Base-by-base conservation (phyloP, 192 early-diverging fungal genomes). In the Nowakowskiella sp. region DNA sequence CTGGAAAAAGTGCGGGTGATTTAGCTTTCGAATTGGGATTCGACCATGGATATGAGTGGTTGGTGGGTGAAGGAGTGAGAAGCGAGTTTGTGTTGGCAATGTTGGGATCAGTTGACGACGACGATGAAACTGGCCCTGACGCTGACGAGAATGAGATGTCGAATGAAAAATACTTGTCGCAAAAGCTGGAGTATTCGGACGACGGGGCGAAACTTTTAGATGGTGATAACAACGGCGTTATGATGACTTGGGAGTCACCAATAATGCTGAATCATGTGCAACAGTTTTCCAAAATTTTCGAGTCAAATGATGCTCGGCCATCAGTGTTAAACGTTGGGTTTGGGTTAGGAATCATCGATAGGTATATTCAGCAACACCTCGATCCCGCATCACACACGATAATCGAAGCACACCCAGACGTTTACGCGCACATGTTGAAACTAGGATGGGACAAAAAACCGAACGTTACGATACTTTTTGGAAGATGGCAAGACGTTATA, bases 231-330 rank as follows among this genome's bases (percentile, higher is more conserved):
- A 89, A 98, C 68, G 92, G 82, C 42, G 92, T 98, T 1, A 95
- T 95, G 92, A 98, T 98, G 94, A 88, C 84, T 42, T 98, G 94
- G 94, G 94, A 98, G 60, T 66, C 75, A 3, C 91, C 91, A 21
- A 60, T 98, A 47, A 98, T 98, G 94, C 73, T 80, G 24, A 77
- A 78, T 6, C 47, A 13, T 34, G 10, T 47, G 47, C 13, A 13
- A 47, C 47, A 13, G 34, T 47, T 39, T 13, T 34, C 34, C 13
- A 47, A 13, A 10, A 19, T 28, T 10, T 47, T 10, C 47, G 47
- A 47, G 39, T 44, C 19, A 13, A 44, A 51, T 24, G 57, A 52
- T 25, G 10, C 9, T 19, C 10, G 19, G 21, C 46, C 46, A 19
- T 13, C 10, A 19, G 23, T 58, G 26, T 21, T 58, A 4, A 58